phyloP scores from a whole-genome alignment of 441 rosid genomes.

The Geranium incanum region DNA sequence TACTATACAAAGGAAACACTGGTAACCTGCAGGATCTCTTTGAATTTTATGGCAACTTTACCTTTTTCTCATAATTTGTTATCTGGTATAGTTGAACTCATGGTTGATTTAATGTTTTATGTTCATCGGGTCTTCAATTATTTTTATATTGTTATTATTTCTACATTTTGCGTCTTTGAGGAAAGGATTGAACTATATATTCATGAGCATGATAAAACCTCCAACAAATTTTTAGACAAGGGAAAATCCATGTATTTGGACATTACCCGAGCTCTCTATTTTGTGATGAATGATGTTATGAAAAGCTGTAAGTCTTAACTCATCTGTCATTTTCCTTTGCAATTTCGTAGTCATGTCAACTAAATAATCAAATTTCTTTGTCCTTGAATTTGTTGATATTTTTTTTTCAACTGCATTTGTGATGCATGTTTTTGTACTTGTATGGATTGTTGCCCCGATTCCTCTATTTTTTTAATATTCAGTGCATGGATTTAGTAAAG shows the following conservation, averaged over 20 bases:
- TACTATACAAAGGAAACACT: conserved; percentile 80
- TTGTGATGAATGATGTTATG: not conserved
- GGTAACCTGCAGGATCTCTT: conserved; percentile 37
- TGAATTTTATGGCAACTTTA: conserved; percentile 2
- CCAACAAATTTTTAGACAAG: not conserved
- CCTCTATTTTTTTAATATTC: not conserved
- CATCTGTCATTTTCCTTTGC: not conserved
- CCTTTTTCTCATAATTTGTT: conserved; percentile 11
- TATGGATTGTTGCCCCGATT: not conserved
- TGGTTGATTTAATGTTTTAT: not conserved
- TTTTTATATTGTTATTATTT: not conserved
- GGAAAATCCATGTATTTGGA: not conserved
- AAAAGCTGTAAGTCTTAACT: no score
- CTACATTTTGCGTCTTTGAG: not conserved
- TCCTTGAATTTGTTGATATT: not conserved
- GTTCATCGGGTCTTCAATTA: not conserved
- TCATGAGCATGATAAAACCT: not conserved
- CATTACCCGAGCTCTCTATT: not conserved
- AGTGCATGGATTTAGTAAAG: not conserved
- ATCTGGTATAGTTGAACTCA: not conserved
- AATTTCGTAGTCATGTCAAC: not conserved
- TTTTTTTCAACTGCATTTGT: not conserved
- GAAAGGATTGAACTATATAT: not conserved
- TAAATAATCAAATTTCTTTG: not conserved
- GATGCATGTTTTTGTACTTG: not conserved